These are phyloP conservation scores for Amaranthus tricolor DNA, from an alignment of 179 eudicot genomes.

Conservation along the genomic window DNA sequence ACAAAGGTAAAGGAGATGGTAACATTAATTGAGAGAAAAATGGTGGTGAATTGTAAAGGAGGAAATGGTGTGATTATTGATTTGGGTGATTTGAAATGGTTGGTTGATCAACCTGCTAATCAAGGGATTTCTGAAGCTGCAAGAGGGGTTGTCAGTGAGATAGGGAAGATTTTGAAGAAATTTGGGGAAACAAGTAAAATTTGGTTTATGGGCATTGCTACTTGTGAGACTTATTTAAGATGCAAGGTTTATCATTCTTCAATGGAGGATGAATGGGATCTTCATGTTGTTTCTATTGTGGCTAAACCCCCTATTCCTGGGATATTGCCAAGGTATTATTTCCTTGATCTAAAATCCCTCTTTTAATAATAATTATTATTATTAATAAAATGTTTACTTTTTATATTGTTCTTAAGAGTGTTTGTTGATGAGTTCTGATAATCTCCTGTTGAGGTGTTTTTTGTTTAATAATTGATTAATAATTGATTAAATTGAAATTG, in stretches of 20 bases:
- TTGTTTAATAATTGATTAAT: neutral
- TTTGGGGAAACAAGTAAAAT: conserved; percentile 33
- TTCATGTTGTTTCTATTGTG: conserved; percentile 72
- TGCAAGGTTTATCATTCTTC: conserved; percentile 79
- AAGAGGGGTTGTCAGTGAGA: conserved; percentile 51
- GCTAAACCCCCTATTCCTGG: conserved; percentile 61
- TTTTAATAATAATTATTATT: neutral
- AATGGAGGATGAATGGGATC: conserved; percentile 85
- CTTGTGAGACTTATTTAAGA: conserved; percentile 91
- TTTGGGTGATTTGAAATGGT: conserved; percentile 78
- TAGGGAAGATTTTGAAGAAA: conserved; percentile 46
- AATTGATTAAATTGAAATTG: neutral
- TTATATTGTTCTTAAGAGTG: neutral
- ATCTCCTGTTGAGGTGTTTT: too few relatives aligned
- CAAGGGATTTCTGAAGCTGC: conserved; percentile 53
- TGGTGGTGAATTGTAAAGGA: conserved; percentile 24
- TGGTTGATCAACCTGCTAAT: conserved; percentile 56
- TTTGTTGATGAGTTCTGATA: neutral
- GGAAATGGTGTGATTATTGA: conserved; percentile 58
- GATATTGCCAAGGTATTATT: conserved; percentile 69
- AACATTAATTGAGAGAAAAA: conserved; percentile 37
- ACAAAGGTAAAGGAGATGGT: conserved; percentile 48
- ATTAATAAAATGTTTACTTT: neutral
- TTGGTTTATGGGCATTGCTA: conserved; percentile 89
- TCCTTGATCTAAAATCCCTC: neutral